Base-by-base conservation (phyloP, 495 filamentous ascomycete species). In the Lepraria neglecta region DNA sequence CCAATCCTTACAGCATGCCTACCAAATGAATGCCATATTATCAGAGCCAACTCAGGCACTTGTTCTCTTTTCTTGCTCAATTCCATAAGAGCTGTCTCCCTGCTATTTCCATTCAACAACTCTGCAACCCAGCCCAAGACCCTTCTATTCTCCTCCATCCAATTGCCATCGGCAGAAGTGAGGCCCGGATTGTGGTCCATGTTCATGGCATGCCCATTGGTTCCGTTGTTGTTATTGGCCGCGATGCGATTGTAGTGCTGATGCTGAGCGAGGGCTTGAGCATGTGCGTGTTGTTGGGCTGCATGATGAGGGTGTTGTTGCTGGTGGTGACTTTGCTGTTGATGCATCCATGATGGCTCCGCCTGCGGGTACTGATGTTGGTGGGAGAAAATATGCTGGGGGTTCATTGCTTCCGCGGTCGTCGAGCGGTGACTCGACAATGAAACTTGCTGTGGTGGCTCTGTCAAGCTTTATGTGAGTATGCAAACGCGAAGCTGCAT, bases 11-110 rank as follows among this genome's bases (percentile, higher is more conserved):
- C 2, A 24, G 24, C 24, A 24, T 24, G 24, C 87, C 64, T 84
- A 97, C 92, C 94, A 71, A 97, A 97, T 3, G 94, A 97, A 73
- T 99, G 92, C 94, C 94, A 99, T 57, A 99, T 82, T 53, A 99
- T 96, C 65, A 99, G 75, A 35, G 94, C 94, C 62, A 99, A 78
- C 73, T 99, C 94, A 17, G 94, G 91, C 17, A 99, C 95, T 73
- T 97, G 95, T 72, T 99, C 94, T 47, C 94, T 79, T 79, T 99
- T 99, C 80, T 99, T 99, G 78, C 92, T 97, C 47, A 99, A 79
- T 73, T 99, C 94, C 71, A 99, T 84, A 19, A 99, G 80, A 53
- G 94, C 95, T 0, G 87, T 84, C 75, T 99, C 94, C 56, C 94
- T 80, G 19, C 90, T 90, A 54, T 82, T 84, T 52, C 90, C 89